phyloP scores from a whole-genome alignment of 2,329 filamentous ascomycete species.

The Aspergillus texensis region DNA sequence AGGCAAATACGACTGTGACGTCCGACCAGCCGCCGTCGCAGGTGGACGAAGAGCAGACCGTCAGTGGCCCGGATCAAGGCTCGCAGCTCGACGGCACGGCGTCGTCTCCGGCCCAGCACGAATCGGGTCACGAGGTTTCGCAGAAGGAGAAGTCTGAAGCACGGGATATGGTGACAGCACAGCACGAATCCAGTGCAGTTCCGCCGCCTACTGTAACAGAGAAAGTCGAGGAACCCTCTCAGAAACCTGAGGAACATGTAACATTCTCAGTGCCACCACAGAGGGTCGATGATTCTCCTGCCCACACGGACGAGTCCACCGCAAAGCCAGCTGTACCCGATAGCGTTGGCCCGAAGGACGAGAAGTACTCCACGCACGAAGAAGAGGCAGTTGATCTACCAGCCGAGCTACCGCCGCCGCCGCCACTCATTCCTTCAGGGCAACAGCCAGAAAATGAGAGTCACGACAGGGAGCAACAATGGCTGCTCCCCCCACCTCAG shows the following conservation, averaged over 20 bases:
- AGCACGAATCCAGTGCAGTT: slow-evolving; percentile 12
- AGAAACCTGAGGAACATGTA: slow-evolving; percentile 23
- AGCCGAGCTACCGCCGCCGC: slow-evolving; percentile 59
- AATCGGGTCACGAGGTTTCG: slow-evolving; percentile 13
- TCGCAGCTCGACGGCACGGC: slow-evolving; percentile 37
- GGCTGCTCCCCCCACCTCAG: slow-evolving; percentile 78
- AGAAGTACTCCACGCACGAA: slow-evolving; percentile 46
- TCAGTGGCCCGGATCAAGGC: slow-evolving; percentile 43
- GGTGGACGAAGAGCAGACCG: slow-evolving; percentile 30
- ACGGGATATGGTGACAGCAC: slow-evolving; percentile 1
- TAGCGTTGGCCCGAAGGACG: slow-evolving; percentile 46
- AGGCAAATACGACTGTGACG: slow-evolving; percentile 35
- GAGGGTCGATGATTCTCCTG: slow-evolving; percentile 24
- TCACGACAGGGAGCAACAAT: slow-evolving; percentile 60
- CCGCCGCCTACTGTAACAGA: slow-evolving; percentile 23
- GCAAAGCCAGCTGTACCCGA: slow-evolving; percentile 59
- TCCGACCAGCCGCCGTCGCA: slow-evolving; percentile 31
- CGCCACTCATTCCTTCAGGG: slow-evolving; percentile 50
- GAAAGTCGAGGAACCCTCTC: slow-evolving; percentile 20
- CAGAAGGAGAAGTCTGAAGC: slow-evolving; percentile 23
- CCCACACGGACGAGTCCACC: slow-evolving; percentile 65
- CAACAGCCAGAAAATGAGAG: slow-evolving; percentile 35
- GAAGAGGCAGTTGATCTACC: slow-evolving; percentile 46
- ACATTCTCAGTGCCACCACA: slow-evolving; percentile 8
- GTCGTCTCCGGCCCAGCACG: slow-evolving; percentile 19